Evolutionary conservation across 208 protist species (phyloP), one percentile per base, ranked within the genome.

Genomic region (Trypanosomatidae sp.): DNA sequence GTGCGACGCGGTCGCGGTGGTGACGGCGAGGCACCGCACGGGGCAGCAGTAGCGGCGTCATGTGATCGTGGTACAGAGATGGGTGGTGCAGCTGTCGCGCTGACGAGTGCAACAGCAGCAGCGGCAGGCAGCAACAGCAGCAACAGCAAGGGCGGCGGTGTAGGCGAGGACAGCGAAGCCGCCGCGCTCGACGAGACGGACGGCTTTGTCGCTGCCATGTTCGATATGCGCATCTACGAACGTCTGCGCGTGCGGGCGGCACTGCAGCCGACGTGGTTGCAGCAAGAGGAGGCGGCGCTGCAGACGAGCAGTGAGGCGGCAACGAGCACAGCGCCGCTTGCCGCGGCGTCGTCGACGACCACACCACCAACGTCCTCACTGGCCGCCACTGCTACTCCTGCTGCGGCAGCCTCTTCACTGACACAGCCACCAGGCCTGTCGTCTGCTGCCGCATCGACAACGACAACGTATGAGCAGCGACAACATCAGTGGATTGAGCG

Each of bases 161-260:
- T 37, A 13, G n/a, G 38, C 3, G 3, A n/a, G 1, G 42, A 41
- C 16, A 25, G 16, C 16, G 28, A 42, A 10, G 25, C 19, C 22
- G 7, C 6, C 4, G 15, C 20, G 22, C 3, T 4, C 21, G 83
- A 92, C 45, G 83, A 87, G 42, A 88, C 83, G 21, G 83, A 92
- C 48, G 72, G 70, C 22, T 92, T 71, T 46, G 65, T 84, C 13
- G 70, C 83, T 1, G 58, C 88, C 6, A 26, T 92, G 28, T 78
- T 79, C 49, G 75, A 92, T 26, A 54, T 61, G 15, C 67, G 72
- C 16, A 71, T 85, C 13, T 92, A 92, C 57, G 64, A 87, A 26
- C 65, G 71, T 20, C 65, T 92, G 11, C 45, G 81, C 19, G 30
- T 51, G 0, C 63, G 76, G 10, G 56, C 76, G 33, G 45, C 56